Percentiles rank a stretch among this genome's conserved stretches.
These are phyloP conservation scores for Dipteronia dyeriana DNA, from an alignment of 345 rosid genomes.

Conservation along the genomic window DNA sequence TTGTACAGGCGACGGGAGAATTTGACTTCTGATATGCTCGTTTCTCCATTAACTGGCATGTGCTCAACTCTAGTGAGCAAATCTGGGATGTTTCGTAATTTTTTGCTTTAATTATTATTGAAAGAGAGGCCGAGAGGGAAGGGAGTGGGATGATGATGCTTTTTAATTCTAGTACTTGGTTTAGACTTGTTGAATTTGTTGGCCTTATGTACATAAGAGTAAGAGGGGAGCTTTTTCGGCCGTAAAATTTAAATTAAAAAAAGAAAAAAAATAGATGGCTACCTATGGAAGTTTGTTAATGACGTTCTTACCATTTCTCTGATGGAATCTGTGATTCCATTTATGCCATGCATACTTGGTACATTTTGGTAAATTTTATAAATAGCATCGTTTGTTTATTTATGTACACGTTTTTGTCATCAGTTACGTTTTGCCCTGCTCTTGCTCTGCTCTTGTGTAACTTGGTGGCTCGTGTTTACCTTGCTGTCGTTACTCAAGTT, in stretches of 20 bases:
- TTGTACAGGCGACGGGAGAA: conserved; percentile 85
- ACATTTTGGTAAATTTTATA: conserved; percentile 8
- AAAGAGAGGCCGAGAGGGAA: conserved; percentile 35
- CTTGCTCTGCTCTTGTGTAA: neutral
- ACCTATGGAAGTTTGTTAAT: conserved; percentile 23
- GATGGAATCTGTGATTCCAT: conserved; percentile 25
- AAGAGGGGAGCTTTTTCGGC: conserved; percentile 45
- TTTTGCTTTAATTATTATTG: conserved; percentile 28
- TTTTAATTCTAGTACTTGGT: conserved; percentile 24
- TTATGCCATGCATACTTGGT: conserved; percentile 5
- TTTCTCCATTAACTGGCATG: conserved; percentile 8
- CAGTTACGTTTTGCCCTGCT: neutral
- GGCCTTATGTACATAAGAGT: conserved; percentile 69
- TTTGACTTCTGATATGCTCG: conserved; percentile 71
- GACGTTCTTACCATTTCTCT: conserved; percentile 17
- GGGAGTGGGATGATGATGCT: conserved; percentile 23
- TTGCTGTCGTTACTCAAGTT: neutral
- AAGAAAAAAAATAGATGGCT: conserved; percentile 13
- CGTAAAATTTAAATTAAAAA: conserved; percentile 6
- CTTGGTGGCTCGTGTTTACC: neutral
- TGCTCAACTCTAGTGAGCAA: conserved; percentile 19
- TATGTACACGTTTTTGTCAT: neutral
- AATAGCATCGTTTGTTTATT: conserved; percentile 5
- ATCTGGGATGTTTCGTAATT: conserved; percentile 24
- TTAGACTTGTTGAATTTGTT: conserved; percentile 30